Base-by-base conservation (phyloP, 2,329 filamentous ascomycete species). In the Graphiopsis chlorocephala region DNA sequence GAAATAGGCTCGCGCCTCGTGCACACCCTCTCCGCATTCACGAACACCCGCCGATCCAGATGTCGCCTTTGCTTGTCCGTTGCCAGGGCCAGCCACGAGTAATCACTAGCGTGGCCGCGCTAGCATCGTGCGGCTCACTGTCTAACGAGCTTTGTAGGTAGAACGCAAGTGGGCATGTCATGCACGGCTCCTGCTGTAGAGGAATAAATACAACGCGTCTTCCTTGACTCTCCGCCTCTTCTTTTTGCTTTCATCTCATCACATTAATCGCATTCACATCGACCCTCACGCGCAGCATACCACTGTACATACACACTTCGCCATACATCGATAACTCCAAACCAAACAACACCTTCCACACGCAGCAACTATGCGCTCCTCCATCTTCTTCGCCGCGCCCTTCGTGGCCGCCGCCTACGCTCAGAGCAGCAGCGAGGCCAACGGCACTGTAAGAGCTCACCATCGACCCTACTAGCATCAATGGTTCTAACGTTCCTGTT, bases 351-450 rank as follows among this genome's bases (percentile, higher is more conserved):
- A 29, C 23, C 31, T 7, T 12, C 28, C 55, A 56, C 63, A 61
- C 50, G 28, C 26, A 50, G 47, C 63, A 52, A 80, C 73, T 38
- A 84, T 84, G 81, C 82, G 79, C 75, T 73, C 75, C 74, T 78
- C 79, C 33, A 68, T 79, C 69, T 65, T 83, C 73, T 65, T 81
- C 71, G 63, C 71, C 68, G 77, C 71, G 75, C 80, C 74, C 70
- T 80, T 77, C 75, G 77, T 74, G 68, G 81, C 77, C 64, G 72
- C 79, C 59, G 81, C 75, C 50, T 70, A 77, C 65, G 78, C 78
- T 35, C 78, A 80, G 69, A 70, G 69, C 63, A 70, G 69, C 59
- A 29, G 26, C 50, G 65, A 66, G 42, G 65, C 61, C 65, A 64
- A 65, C 45, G 61, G 38, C 47, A 55, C 65, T n/a, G 63, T 66